Evolutionary conservation across 805 yeast species (phyloP), one percentile per base, ranked within the genome.

Genomic region (Teunomyces atbi): DNA sequence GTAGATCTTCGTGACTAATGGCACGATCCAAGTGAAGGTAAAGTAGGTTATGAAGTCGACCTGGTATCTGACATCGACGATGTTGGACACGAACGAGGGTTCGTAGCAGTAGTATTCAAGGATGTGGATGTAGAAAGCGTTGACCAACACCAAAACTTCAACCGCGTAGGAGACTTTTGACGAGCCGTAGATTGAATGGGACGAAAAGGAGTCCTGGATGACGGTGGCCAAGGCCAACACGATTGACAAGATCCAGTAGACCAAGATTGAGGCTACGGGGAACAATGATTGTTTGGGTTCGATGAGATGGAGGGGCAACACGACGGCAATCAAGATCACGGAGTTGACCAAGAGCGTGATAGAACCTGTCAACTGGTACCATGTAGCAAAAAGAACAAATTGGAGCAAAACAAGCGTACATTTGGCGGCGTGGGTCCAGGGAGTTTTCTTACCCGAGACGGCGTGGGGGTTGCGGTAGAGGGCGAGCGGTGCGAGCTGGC

Each of bases 21-120:
- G 66, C 32, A 60, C 57, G 28, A 65, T 49, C 62, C 64, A 68
- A 19, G 48, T 44, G 45, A 65, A 65, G 12, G 68, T 52, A 35
- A 60, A 44, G 15, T 47, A 42, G 6, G 58, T 46, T 34, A 59
- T 56, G 37, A 66, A 33, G 50, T 62, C 61, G 30, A 56, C 51
- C 20, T 42, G 20, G 33, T 41, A 12, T 27, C 33, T 20, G 19
- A 41, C 23, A 7, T 60, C 51, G 38, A 51, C 48, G 8, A 44
- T 42, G 38, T 60, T 64, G 63, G 69, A 46, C 38, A 61, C 64
- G 4, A 49, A 46, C 5, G 58, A 45, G 0, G 66, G 65, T 4
- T 54, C 26, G 53, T 57, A 63, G 45, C 47, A 52, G 35, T 33
- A 46, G 6, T 45, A 44, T 45, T 61, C 64, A 35, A 58, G 46